These are phyloP conservation scores for Tephrocybe rancida DNA, from an alignment of 768 basidiomycete genomes.

Conservation along the genomic window DNA sequence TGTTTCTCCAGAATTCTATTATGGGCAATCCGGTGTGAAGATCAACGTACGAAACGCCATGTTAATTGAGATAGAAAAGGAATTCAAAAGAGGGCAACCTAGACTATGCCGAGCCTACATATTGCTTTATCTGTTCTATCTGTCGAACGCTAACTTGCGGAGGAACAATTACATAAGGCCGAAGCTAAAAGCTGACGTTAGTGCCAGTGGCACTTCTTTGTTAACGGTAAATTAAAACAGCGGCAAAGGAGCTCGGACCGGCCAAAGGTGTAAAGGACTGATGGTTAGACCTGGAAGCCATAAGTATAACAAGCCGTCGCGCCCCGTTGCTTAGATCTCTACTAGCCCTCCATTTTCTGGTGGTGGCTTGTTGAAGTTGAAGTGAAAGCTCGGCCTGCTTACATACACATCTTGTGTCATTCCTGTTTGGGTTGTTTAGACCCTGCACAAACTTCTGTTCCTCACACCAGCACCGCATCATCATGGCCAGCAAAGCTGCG, in stretches of 20 bases:
- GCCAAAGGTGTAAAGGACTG: background rate
- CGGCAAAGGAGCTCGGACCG: constrained; percentile 10
- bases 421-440: constrained; percentile 18
- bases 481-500: constrained; percentile 86
- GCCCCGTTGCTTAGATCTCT: background rate
- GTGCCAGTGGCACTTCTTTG: constrained; percentile 11
- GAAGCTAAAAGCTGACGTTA: background rate
- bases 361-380: background rate
- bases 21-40: too few species aligned
- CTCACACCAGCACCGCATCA: constrained; percentile 14
- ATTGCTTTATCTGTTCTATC: too few species aligned
- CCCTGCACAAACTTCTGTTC: constrained; percentile 19
- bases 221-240: too few species aligned
- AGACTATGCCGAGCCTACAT: too few species aligned
- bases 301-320: background rate
- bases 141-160: too few species aligned
- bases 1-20: too few species aligned
- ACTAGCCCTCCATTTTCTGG: background rate
- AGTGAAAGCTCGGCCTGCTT: constrained; percentile 9
- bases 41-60: too few species aligned
- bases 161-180: too few species aligned
- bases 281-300: background rate
- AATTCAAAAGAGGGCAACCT: too few species aligned
- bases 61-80: too few species aligned
- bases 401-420: constrained; percentile 14